Base-by-base conservation (phyloP, 2,329 filamentous ascomycete genomes). In the Escovopsis sp. region DNA sequence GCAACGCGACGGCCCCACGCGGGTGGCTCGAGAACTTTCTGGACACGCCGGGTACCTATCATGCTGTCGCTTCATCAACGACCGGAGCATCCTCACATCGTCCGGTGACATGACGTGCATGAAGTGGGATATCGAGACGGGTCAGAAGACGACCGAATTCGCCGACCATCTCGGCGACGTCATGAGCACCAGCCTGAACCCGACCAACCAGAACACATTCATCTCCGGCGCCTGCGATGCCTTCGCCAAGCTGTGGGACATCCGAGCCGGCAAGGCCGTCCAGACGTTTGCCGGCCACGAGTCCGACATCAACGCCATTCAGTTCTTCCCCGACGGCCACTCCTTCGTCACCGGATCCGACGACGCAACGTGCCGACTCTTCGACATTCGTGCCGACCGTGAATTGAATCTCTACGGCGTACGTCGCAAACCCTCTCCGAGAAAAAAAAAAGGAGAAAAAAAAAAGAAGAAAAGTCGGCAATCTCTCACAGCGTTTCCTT, bases 101-200 rank as follows among this genome's bases (percentile, higher is more conserved):
- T 98, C 91, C 3, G 91, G 91, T 49, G 91, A 98, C 61, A 98
- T 98, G 91, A 98, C 91, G 40, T 98, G 91, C 64, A 95, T 96
- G 81, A 84, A 96, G 58, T 98, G 91, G 91, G 91, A 98, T 68
- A 89, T 98, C 50, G 91, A 98, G 67, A 94, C 89, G 1, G 91
- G 91, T 43, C 86, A 88, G 50, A 95, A 95, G 69, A 84, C 94
- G 35, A 94, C 88, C 57, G 91, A 98, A 62, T 98, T 96, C 53
- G 91, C 91, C 57, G 91, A 98, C 65, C 91, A 98, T 61, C 74
- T 98, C 10, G 91, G 91, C 59, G 91, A 98, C 58, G 91, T 98
- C 53, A 98, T 98, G 91, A 96, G 89, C 71, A 87, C 96, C 67
- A 96, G 89, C 74, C 84, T 98, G 64, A 96, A 98, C 68, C 91